Conservation (phyloP, 2,329 filamentous ascomycete genomes). For the Aspergillus viridinutans region DNA sequence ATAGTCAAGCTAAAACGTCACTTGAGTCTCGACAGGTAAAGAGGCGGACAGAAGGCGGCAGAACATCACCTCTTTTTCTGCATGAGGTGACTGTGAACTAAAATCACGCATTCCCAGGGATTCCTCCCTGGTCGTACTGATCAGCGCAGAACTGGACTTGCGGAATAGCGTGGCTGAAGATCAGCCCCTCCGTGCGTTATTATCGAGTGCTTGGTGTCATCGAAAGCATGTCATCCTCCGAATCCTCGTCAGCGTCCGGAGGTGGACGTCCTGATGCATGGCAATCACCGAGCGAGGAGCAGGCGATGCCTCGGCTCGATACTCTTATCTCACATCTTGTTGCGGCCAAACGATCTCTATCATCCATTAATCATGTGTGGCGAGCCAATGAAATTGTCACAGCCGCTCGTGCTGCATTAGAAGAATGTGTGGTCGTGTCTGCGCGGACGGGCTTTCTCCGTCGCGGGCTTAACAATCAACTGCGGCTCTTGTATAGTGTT, state of each 20-base stretch:
- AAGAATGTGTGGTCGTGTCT: conserved; percentile 70
- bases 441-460: conserved; percentile 67
- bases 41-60: neutral
- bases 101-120: neutral
- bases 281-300: conserved; percentile 12
- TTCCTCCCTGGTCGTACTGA: neutral
- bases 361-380: conserved; percentile 75
- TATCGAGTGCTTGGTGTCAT: neutral
- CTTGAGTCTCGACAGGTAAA: neutral
- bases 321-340: conserved; percentile 79
- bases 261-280: conserved; percentile 9
- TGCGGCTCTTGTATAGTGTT: conserved; percentile 42
- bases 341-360: conserved; percentile 79
- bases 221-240: conserved; percentile 28
- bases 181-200: neutral
- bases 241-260: conserved; percentile 26
- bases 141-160: neutral
- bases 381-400: conserved; percentile 84
- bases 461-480: conserved; percentile 52
- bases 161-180: neutral
- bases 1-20: neutral
- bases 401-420: conserved; percentile 67
- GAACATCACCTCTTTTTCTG: neutral
- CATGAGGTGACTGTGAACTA: neutral
- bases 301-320: conserved; percentile 53